These are phyloP conservation scores for Samsoniella hepiali DNA, from an alignment of 2,329 filamentous ascomycete species.

Conservation along the genomic window DNA sequence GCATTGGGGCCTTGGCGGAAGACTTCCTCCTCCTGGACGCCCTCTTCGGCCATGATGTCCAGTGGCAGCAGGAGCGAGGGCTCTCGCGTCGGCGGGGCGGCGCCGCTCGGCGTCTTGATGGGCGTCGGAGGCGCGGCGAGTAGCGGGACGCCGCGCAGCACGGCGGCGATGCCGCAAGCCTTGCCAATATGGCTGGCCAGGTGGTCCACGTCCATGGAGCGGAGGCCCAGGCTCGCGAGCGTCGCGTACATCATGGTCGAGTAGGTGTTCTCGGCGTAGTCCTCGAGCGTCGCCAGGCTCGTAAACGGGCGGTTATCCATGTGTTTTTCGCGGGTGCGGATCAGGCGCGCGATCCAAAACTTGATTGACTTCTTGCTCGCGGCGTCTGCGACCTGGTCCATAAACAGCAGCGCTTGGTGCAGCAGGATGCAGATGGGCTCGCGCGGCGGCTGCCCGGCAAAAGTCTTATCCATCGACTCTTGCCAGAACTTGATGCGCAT, in stretches of 20 bases:
- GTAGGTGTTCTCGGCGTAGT: slow-evolving; percentile 92
- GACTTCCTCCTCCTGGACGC: slow-evolving; percentile 84
- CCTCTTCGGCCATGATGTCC: slow-evolving; percentile 81
- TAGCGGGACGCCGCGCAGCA: slow-evolving; percentile 82
- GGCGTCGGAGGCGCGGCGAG: slow-evolving; percentile 69
- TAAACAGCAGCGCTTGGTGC: slow-evolving; percentile 64
- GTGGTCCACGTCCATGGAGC: slow-evolving; percentile 84
- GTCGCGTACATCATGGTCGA: slow-evolving; percentile 88
- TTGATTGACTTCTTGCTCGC: slow-evolving; percentile 52
- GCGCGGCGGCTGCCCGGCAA: slow-evolving; percentile 75
- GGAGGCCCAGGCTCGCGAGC: slow-evolving; percentile 72
- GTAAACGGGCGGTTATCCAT: slow-evolving; percentile 81
- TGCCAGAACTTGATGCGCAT: slow-evolving; percentile 96
- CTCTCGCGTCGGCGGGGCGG: slow-evolving; percentile 37
- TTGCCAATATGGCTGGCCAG: slow-evolving; percentile 94
- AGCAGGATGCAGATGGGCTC: slow-evolving; percentile 89
- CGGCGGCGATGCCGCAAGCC: slow-evolving; percentile 79
- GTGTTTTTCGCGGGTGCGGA: slow-evolving; percentile 77
- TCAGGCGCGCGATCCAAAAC: slow-evolving; percentile 73
- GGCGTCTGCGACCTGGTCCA: slow-evolving; percentile 44
- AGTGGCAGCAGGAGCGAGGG: slow-evolving; percentile 73
- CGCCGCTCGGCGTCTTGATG: slow-evolving; percentile 41
- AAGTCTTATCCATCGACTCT: slow-evolving; percentile 74
- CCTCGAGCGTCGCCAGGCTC: slow-evolving; percentile 70
- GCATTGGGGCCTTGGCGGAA: slow-evolving; percentile 77